phyloP scores from a whole-genome alignment of 495 filamentous ascomycete species.

The Talaromyces stipitatus region DNA sequence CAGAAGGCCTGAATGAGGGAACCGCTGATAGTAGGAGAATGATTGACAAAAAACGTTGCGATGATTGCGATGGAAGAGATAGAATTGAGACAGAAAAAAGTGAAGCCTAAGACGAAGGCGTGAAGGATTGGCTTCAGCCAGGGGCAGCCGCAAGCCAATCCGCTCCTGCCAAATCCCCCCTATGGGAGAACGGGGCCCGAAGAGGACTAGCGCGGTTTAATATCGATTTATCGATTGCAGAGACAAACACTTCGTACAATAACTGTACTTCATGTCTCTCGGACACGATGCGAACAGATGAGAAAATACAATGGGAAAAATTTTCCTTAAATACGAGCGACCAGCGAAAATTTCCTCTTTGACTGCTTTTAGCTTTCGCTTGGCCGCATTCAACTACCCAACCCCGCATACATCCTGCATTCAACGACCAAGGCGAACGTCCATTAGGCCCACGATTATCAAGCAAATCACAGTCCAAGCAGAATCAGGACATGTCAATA shows the following conservation, averaged over 20 bases:
- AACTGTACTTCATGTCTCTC: background rate
- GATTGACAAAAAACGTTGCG: background rate
- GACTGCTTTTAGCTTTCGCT: background rate
- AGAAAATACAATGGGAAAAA: background rate
- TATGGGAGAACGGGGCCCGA: background rate
- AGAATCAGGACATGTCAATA: background rate
- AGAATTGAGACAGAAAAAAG: background rate
- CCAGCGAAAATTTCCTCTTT: background rate
- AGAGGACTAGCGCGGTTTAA: background rate
- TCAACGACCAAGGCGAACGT: background rate
- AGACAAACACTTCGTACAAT: background rate
- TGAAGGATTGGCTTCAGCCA: background rate
- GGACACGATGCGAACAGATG: background rate
- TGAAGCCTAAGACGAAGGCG: slow-evolving; percentile 2
- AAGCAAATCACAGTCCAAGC: background rate
- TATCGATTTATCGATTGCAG: background rate
- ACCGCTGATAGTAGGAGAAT: background rate
- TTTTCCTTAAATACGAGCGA: background rate
- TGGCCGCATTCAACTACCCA: background rate
- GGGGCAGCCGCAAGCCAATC: slow-evolving; percentile 2
- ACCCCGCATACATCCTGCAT: background rate
- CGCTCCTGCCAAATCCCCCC: background rate
- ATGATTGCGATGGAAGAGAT: background rate
- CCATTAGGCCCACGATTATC: background rate
- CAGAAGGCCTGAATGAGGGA: background rate